These are phyloP conservation scores for Colletotrichum sp. DNA, from an alignment of 2,329 filamentous ascomycete genomes.

Conservation along the genomic window DNA sequence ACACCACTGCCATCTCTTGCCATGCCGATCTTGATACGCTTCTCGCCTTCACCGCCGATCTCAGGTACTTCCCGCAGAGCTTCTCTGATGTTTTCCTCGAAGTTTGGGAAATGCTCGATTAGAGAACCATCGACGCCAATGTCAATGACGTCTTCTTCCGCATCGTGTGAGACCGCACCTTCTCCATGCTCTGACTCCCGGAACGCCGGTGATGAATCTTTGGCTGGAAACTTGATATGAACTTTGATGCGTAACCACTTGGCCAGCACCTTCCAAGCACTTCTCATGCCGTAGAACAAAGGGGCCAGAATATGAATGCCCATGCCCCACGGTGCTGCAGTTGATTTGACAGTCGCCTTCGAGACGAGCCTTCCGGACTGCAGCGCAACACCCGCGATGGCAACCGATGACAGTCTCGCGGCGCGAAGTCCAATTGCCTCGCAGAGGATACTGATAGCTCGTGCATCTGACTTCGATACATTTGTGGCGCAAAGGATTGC, in stretches of 20 bases:
- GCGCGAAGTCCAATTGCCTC: conserved; percentile 24
- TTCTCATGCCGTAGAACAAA: background rate
- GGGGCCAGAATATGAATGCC: background rate
- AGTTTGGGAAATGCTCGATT: conserved; percentile 75
- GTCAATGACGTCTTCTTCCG: conserved; percentile 57
- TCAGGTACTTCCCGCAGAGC: conserved; percentile 67
- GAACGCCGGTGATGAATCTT: background rate
- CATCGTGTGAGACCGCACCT: background rate
- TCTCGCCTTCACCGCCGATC: conserved; percentile 66
- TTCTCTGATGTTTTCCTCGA: conserved; percentile 68
- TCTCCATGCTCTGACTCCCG: accelerated
- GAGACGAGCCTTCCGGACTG: conserved; percentile 22
- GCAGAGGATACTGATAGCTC: conserved; percentile 65
- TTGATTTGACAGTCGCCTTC: background rate
- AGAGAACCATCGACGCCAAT: conserved; percentile 75
- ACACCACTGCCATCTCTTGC: conserved; percentile 77
- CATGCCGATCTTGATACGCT: conserved; percentile 71
- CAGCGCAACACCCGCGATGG: conserved; percentile 26
- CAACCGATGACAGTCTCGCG: conserved; percentile 24
- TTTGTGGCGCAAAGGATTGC: conserved; percentile 45
- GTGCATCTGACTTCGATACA: conserved; percentile 60
- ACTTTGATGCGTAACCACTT: background rate
- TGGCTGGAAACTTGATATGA: background rate
- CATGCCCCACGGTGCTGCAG: background rate
- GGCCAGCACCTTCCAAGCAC: background rate